Evolutionary conservation across 225 moss, liverwort and hornwort genomes (phyloP).

Genomic region (Ulota crispa): DNA sequence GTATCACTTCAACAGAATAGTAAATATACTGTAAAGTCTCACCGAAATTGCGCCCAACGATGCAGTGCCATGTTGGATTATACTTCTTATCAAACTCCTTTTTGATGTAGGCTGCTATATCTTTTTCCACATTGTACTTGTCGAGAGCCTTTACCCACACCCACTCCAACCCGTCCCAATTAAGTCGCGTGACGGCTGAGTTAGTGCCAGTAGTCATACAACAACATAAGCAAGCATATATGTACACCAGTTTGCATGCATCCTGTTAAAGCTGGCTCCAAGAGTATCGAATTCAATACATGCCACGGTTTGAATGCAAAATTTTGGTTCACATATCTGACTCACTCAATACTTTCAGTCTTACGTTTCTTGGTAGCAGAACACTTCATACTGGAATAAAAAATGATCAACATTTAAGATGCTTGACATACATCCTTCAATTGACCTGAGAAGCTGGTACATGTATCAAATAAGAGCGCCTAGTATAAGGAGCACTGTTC

Average conservation of each 20-base stretch:
- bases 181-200: slow-evolving; percentile 29
- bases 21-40: slow-evolving; percentile 27
- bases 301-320: slow-evolving; percentile 2
- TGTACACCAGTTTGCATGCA: slow-evolving; percentile 7
- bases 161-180: slow-evolving; percentile 45
- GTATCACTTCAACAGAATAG: slow-evolving; percentile 15
- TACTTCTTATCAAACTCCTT: slow-evolving; percentile 99
- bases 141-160: slow-evolving; percentile 83
- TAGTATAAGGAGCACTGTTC: slow-evolving; percentile 9
- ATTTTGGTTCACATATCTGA: not conserved
- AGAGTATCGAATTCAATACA: slow-evolving; percentile 2
- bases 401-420: slow-evolving; percentile 3
- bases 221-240: slow-evolving; percentile 15
- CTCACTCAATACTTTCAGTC: not conserved
- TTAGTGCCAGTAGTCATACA: slow-evolving; percentile 22
- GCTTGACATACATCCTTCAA: slow-evolving; percentile 14
- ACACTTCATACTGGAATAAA: slow-evolving; percentile 10
- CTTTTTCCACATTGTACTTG: slow-evolving; percentile 95
- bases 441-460: slow-evolving; percentile 16
- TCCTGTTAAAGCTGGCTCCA: slow-evolving; percentile 11
- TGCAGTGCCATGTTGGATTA: slow-evolving; percentile 98
- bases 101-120: slow-evolving; percentile 98
- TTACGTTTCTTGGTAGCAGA: not conserved
- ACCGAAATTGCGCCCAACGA: slow-evolving; percentile 98
- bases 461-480: slow-evolving; percentile 7